These are phyloP conservation scores for Arthrobotrys entomopaga DNA, from an alignment of 2,329 filamentous ascomycete species.

Conservation along the genomic window DNA sequence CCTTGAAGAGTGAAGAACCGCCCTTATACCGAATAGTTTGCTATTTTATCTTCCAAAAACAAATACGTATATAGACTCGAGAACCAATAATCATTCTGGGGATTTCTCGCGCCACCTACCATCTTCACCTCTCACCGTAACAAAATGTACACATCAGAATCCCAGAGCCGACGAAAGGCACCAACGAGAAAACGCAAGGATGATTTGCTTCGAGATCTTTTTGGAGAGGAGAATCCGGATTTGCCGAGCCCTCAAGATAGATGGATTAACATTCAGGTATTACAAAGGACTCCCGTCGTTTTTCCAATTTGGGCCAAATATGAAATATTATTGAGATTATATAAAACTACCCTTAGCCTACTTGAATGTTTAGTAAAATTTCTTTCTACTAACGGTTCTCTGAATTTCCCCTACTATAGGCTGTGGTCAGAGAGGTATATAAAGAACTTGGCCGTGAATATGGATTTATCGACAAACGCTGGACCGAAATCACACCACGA, in stretches of 20 bases:
- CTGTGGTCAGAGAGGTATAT: conserved; percentile 52
- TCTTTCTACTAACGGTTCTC: conserved; percentile 13
- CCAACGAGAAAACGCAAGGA: conserved; percentile 53
- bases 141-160: conserved; percentile 31
- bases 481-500: conserved; percentile 53
- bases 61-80: neutral
- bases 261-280: conserved; percentile 55
- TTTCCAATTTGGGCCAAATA: neutral
- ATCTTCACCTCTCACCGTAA: neutral
- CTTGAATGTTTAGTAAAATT: too few species aligned
- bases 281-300: neutral
- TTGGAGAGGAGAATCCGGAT: conserved; percentile 52
- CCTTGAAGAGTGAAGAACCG: neutral
- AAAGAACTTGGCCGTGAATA: conserved; percentile 54
- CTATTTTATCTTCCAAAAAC: neutral
- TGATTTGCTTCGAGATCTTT: conserved; percentile 49
- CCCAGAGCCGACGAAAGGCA: conserved; percentile 39
- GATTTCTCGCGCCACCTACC: too few species aligned
- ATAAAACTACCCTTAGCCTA: too few species aligned
- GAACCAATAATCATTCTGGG: neutral
- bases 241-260: conserved; percentile 52
- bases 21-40: neutral
- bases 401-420: conserved; percentile 10
- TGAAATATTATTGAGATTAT: too few species aligned
- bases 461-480: conserved; percentile 54